Evolutionary conservation across 2,329 filamentous ascomycete species (phyloP).

Genomic region (Colletotrichum sp.): DNA sequence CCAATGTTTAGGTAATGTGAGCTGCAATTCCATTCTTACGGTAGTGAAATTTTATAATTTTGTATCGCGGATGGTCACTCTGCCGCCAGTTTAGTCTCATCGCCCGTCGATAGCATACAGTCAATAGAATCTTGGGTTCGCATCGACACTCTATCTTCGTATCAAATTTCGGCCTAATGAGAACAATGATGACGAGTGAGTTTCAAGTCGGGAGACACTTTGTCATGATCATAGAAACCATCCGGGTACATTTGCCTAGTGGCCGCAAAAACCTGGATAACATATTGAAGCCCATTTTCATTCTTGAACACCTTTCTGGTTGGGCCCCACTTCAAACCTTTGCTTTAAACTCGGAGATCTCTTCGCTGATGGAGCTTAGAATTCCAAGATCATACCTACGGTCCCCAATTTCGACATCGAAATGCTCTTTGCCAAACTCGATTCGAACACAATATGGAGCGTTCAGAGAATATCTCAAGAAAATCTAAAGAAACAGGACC

Average conservation of each 20-base stretch:
- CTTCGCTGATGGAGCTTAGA: not conserved
- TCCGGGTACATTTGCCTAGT: not conserved
- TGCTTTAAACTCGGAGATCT: fast-evolving
- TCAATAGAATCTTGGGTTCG: not conserved
- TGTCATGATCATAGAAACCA: not conserved
- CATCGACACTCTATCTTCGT: not conserved
- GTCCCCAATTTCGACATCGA: not conserved
- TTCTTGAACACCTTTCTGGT: not conserved
- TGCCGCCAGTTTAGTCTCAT: no score
- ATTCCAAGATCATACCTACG: not conserved
- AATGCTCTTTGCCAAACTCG: not conserved
- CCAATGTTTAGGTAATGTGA: not conserved
- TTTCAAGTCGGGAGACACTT: not conserved
- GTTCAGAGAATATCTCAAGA: fast-evolving
- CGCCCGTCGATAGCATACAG: no score
- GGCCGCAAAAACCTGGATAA: not conserved
- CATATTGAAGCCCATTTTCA: not conserved
- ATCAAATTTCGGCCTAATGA: not conserved
- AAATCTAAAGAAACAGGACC: not conserved
- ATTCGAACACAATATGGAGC: not conserved
- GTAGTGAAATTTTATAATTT: not conserved
- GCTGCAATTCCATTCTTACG: not conserved
- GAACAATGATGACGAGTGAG: fast-evolving
- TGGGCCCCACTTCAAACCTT: fast-evolving
- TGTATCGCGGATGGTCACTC: not conserved